Percentiles rank a stretch among this genome's conserved stretches.
phyloP scores from a whole-genome alignment of 345 rosid genomes.

The Limnanthes douglasii region DNA sequence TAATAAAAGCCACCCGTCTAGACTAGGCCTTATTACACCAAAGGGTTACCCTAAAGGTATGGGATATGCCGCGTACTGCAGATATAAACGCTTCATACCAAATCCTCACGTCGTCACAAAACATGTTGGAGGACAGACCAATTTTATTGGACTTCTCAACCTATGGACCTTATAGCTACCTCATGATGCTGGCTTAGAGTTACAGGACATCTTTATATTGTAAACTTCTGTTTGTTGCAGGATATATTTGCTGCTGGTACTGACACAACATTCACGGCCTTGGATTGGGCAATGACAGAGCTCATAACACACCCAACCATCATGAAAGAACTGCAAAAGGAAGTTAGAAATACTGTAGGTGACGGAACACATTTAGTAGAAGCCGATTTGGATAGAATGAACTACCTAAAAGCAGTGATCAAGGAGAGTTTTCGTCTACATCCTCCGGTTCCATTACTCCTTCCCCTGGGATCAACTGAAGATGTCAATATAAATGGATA shows the following conservation, averaged over 20 bases:
- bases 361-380: slow-evolving; percentile 8
- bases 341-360: slow-evolving; percentile 8
- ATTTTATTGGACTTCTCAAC: too few species aligned
- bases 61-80: too few species aligned
- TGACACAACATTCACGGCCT: slow-evolving; percentile 15
- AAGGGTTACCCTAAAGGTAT: too few species aligned
- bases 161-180: too few species aligned
- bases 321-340: slow-evolving; percentile 17
- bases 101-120: too few species aligned
- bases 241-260: slow-evolving; percentile 29
- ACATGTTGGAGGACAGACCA: too few species aligned
- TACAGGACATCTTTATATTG: too few species aligned
- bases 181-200: too few species aligned
- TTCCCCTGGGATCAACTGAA: slow-evolving; percentile 40
- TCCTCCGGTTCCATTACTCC: slow-evolving; percentile 57
- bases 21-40: too few species aligned
- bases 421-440: slow-evolving; percentile 26
- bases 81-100: too few species aligned
- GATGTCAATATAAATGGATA: slow-evolving; percentile 34
- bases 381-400: slow-evolving; percentile 14
- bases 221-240: slow-evolving; percentile 15
- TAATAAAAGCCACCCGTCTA: too few species aligned
- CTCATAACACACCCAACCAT: slow-evolving; percentile 18
- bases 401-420: slow-evolving; percentile 22
- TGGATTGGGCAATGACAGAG: slow-evolving; percentile 38